These are phyloP conservation scores for Phytophthora vignae DNA, from an alignment of 352 stramenopile species.

Conservation along the genomic window DNA sequence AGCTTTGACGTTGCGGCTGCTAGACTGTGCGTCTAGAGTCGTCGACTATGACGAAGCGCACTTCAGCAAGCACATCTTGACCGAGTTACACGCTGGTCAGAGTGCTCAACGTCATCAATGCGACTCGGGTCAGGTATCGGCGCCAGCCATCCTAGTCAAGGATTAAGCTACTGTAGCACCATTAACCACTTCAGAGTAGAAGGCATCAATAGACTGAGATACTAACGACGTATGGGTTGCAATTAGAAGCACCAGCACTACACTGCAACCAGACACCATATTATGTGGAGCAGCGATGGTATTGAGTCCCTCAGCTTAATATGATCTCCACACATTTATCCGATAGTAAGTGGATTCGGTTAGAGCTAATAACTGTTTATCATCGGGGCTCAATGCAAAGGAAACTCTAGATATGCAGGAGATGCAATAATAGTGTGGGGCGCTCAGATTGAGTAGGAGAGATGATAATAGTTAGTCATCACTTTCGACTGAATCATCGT, in stretches of 20 bases:
- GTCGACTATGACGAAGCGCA: not conserved
- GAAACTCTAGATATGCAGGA: conserved; percentile 1
- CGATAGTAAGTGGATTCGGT: conserved; percentile 79
- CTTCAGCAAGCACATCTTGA: not conserved
- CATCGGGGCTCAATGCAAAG: conserved; percentile 52
- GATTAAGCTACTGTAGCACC: too few relatives aligned
- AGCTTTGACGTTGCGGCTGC: too few relatives aligned
- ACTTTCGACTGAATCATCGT: conserved; percentile 47
- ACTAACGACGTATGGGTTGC: too few relatives aligned
- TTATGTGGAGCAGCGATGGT: not conserved
- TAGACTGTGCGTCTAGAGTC: too few relatives aligned
- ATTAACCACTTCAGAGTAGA: too few relatives aligned
- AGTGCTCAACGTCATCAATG: not conserved
- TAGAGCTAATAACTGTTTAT: conserved; percentile 93
- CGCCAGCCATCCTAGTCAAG: too few relatives aligned
- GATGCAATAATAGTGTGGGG: conserved; percentile 10
- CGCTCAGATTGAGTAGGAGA: conserved; percentile 83
- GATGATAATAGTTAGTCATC: conserved; percentile 68
- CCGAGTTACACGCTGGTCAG: not conserved
- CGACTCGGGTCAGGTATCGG: too few relatives aligned
- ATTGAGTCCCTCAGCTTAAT: conserved; percentile 56
- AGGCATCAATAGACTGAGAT: too few relatives aligned
- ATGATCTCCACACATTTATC: conserved; percentile 55
- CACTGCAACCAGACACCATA: too few relatives aligned
- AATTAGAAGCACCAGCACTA: too few relatives aligned